These are phyloP conservation scores for Salix brachista DNA, from an alignment of 345 rosid species.

Conservation along the genomic window DNA sequence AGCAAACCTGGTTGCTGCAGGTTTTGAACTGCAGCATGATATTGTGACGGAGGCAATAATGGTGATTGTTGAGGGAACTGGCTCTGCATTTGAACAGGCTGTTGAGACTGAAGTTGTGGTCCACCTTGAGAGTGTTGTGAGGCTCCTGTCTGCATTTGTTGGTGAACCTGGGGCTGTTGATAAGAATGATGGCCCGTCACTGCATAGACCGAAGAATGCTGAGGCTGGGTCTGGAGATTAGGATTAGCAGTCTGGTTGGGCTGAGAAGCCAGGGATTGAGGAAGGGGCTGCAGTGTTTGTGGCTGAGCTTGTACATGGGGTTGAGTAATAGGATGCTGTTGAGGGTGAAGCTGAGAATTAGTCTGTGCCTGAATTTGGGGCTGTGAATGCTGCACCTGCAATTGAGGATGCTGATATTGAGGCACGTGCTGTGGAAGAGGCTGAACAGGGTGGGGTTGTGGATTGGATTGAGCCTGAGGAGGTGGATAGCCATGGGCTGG, in stretches of 20 bases:
- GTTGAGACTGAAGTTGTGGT: slow-evolving; percentile 35
- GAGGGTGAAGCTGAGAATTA: slow-evolving; percentile 21
- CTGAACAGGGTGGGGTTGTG: slow-evolving; percentile 27
- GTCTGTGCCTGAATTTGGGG: slow-evolving; percentile 14
- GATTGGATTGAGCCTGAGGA: slow-evolving; percentile 27
- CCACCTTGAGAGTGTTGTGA: slow-evolving; percentile 38
- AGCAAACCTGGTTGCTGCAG: slow-evolving; percentile 39
- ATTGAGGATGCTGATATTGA: slow-evolving; percentile 38
- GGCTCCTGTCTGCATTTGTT: slow-evolving; percentile 36
- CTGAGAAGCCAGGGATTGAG: slow-evolving; percentile 21
- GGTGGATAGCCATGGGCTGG: slow-evolving; percentile 15
- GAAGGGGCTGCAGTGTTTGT: slow-evolving; percentile 24
- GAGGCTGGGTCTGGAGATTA: slow-evolving; percentile 35
- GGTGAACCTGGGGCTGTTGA: slow-evolving; percentile 42
- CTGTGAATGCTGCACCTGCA: slow-evolving; percentile 37
- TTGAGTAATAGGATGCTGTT: slow-evolving; percentile 12
- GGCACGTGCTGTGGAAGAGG: slow-evolving; percentile 31
- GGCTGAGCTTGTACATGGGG: slow-evolving; percentile 27
- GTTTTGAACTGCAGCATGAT: slow-evolving; percentile 35
- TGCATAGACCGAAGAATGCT: slow-evolving; percentile 33
- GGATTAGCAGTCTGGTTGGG: slow-evolving; percentile 34
- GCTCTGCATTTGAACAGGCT: slow-evolving; percentile 36
- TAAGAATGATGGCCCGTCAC: slow-evolving; percentile 55
- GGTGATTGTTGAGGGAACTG: slow-evolving; percentile 47
- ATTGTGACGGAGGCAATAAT: slow-evolving; percentile 36